Conservation (phyloP, 2,329 filamentous ascomycete species). For the Exophiala sideris region DNA sequence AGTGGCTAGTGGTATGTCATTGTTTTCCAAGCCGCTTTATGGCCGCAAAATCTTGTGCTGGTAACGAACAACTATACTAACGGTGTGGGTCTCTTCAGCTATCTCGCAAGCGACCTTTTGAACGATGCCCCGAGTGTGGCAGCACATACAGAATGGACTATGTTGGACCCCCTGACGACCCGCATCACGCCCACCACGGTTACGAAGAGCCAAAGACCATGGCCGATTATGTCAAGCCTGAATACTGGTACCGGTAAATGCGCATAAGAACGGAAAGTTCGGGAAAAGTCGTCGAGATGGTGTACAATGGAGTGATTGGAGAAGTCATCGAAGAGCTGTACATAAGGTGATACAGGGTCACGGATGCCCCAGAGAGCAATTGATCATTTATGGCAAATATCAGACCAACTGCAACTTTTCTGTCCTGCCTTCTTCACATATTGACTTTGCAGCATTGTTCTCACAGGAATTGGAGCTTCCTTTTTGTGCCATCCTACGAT, state of each 20-base stretch:
- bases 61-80: conserved; percentile 3
- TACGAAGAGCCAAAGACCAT: conserved; percentile 91
- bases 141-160: conserved; percentile 98
- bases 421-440: not conserved
- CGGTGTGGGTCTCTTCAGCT: conserved; percentile 52
- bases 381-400: not conserved
- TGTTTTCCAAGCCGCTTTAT: not conserved
- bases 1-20: conserved; percentile 78
- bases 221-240: conserved; percentile 89
- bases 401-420: not conserved
- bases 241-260: conserved; percentile 72
- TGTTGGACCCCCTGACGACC: conserved; percentile 73
- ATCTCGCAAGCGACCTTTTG: conserved; percentile 81
- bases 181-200: conserved; percentile 54
- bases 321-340: conserved; percentile 9
- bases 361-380: conserved; percentile 7
- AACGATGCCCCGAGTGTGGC: conserved; percentile 96
- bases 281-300: not conserved
- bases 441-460: not conserved
- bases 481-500: not conserved
- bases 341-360: conserved; percentile 12
- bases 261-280: not conserved
- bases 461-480: too few species aligned
- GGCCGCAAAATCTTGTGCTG: not conserved
- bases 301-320: not conserved